Evolutionary conservation across 1,284 basidiomycete genomes (phyloP), one percentile per base, ranked within the genome.

Genomic region (Melampsora americana): DNA sequence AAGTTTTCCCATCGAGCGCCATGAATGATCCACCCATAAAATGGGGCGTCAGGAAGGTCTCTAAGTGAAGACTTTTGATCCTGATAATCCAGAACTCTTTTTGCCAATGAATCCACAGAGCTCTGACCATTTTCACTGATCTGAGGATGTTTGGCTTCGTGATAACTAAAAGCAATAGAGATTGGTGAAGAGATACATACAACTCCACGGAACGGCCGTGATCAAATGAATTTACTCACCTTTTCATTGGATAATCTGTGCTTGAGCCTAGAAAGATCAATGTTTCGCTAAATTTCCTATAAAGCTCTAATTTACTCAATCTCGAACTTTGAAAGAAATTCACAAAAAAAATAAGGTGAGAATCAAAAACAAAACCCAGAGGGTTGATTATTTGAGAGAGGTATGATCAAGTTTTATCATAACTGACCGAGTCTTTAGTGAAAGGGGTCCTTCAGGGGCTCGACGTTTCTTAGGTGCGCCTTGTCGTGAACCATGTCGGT

Each of bases 1-100:
- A 42, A 42, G 39, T 42, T 42, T 56, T 56, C 53, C 53, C 53
- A 56, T 56, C n/a, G 53, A n/a, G n/a, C 5, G n/a, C 53, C 53
- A 56, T 56, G 53, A 56, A 56, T n/a, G n/a, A 56, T n/a, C 53
- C 53, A 56, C 1, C n/a, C n/a, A 28, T 56, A 56, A 23, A 56
- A 56, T 5, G 53, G 1, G 12, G 39, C 39, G 5, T 42, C 39
- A 7, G 39, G 39, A 42, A 42, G 39, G 11, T 42, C 39, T 42
- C 39, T 5, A 6, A 42, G 39, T 56, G 18, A 56, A 56, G n/a
- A 28, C n/a, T 28, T 23, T 7, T 14, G 6, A 11, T 5, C n/a
- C 28, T 56, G 53, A 7, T 28, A 23, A 9, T 23, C 53, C 53
- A 56, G n/a, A 1, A 23, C 53, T 28, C 28, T 11, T 56, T 56